These are phyloP conservation scores for Acanthochlamys bracteata DNA, from an alignment of 106 monocot genomes.

Conservation along the genomic window DNA sequence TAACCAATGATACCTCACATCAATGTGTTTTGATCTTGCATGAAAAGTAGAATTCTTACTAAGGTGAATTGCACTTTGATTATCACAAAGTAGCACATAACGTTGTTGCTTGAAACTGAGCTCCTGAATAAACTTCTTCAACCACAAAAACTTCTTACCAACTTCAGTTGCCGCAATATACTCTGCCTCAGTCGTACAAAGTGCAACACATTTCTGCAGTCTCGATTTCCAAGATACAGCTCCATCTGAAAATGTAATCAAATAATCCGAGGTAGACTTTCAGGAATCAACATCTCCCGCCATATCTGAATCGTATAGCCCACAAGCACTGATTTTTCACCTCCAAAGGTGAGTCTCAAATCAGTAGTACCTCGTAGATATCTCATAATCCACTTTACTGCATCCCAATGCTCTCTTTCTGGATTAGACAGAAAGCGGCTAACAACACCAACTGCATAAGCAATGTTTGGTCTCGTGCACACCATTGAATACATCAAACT, in stretches of 20 bases:
- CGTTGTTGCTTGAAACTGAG: background rate
- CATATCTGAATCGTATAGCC: background rate
- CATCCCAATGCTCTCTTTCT: background rate
- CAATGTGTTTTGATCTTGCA: background rate
- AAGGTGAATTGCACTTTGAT: background rate
- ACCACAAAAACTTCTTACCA: background rate
- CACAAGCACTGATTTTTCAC: background rate
- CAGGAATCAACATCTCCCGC: background rate
- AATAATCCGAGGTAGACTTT: background rate
- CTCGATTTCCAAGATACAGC: background rate
- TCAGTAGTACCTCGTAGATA: background rate
- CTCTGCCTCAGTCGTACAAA: background rate
- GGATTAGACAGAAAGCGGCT: background rate
- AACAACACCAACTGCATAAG: background rate
- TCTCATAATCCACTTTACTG: background rate
- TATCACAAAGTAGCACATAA: background rate
- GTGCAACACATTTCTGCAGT: background rate
- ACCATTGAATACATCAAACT: background rate
- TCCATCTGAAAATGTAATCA: background rate
- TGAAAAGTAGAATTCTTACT: background rate
- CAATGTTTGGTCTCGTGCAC: background rate
- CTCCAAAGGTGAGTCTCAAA: background rate
- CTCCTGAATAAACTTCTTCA: conserved; percentile 2
- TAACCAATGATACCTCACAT: background rate
- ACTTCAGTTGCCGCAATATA: background rate